A percentile compares a stretch with the other conserved stretches of the same genome.
These are phyloP conservation scores for Pyrenophora tritici-repentis DNA, from an alignment of 2,329 filamentous ascomycete species.

Conservation along the genomic window DNA sequence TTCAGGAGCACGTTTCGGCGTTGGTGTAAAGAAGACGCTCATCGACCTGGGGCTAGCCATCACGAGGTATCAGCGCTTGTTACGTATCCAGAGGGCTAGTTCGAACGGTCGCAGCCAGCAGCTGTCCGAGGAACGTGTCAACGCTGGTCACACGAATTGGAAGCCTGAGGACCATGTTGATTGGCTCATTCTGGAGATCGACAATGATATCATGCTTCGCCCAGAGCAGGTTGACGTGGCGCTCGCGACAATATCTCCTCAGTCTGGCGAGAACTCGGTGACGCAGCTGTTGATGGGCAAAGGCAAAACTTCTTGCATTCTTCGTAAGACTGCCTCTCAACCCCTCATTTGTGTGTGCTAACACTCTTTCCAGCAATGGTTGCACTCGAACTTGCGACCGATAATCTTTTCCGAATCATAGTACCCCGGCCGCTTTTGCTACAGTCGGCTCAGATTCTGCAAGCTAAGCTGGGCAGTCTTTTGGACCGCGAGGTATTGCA, in stretches of 20 bases:
- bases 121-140: conserved; percentile 51
- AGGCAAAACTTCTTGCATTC: no score
- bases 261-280: conserved; percentile 27
- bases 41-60: no score
- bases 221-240: conserved; percentile 64
- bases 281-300: conserved; percentile 42
- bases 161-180: conserved; percentile 59
- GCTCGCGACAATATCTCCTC: conserved; percentile 54
- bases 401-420: conserved; percentile 59
- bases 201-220: conserved; percentile 66
- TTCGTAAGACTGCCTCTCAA: no score
- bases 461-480: conserved; percentile 60
- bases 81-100: conserved; percentile 49
- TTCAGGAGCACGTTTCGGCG: no score
- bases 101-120: no score
- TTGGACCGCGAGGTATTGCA: conserved; percentile 59
- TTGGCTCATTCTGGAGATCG: conserved; percentile 67
- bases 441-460: conserved; percentile 64
- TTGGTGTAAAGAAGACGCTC: no score
- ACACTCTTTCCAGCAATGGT: no score
- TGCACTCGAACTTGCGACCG: no score
- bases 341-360: no score
- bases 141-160: conserved; percentile 63
- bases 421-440: conserved; percentile 64
- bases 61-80: conserved; percentile 51